Evolutionary conservation across 768 basidiomycete species (phyloP).

Genomic region (Lentinula edodes): DNA sequence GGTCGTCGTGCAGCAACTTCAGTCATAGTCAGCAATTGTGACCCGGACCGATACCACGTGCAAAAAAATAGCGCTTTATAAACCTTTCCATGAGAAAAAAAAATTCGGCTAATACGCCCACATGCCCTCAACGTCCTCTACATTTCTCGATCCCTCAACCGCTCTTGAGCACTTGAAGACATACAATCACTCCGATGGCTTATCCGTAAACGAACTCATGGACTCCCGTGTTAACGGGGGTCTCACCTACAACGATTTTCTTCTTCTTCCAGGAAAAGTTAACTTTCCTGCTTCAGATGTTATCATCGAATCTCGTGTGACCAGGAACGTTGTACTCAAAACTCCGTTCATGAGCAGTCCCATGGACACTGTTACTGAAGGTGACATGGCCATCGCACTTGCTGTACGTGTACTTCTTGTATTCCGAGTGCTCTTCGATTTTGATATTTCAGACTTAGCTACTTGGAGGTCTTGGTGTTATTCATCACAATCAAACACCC

Average conservation of each 20-base stretch:
- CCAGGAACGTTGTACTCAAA: conserved; percentile 86
- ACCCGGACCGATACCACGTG: not conserved
- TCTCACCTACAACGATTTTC: conserved; percentile 96
- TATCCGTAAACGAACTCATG: conserved; percentile 83
- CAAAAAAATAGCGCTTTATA: not conserved
- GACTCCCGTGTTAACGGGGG: conserved; percentile 83
- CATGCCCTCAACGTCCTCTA: conserved; percentile 22
- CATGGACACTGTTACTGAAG: conserved; percentile 99
- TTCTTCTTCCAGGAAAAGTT: conserved; percentile 92
- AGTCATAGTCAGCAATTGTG: too few species aligned
- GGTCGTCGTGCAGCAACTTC: too few species aligned
- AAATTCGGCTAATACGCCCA: conserved; percentile 5
- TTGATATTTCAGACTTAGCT: conserved; percentile 38
- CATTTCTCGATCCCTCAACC: conserved; percentile 57
- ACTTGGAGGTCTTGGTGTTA: conserved; percentile 94
- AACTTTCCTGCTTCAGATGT: conserved; percentile 84
- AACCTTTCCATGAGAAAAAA: not conserved
- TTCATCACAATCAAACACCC: conserved; percentile 90
- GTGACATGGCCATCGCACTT: conserved; percentile 88
- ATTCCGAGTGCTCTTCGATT: conserved; percentile 7
- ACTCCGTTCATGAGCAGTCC: conserved; percentile 97
- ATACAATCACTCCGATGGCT: conserved; percentile 74
- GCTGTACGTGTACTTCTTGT: conserved; percentile 52
- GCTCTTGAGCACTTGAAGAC: conserved; percentile 73
- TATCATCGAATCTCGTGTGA: conserved; percentile 78